Evolutionary conservation across 129 eudicot species (phyloP), one percentile per base, ranked within the genome.

Genomic region (Artemisia tridentata): DNA sequence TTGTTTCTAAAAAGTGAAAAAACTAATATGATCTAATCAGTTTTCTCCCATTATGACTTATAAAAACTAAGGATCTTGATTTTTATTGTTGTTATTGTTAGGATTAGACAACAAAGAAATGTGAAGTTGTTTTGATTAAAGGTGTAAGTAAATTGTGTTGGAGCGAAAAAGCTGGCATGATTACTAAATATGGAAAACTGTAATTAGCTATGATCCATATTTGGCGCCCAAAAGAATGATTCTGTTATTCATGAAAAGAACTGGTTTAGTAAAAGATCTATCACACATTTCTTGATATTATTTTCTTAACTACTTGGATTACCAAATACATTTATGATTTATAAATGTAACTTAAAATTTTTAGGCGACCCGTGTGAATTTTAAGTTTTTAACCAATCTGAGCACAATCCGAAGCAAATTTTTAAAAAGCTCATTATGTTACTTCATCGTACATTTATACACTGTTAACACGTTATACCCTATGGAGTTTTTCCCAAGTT

Each of bases 71-170:
- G 45, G 25, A 65, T n/a, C 48, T 66, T 65, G 64, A 13, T 65
- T 63, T 48, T 51, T 74, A 54, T 21, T 55, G 14, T 75, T 67
- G 18, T 75, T 67, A 38, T 7, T 38, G 45, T 38, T 8, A 38
- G 3, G 50, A 5, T 63, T 12, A 11, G 73, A 57, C 41, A 14
- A 25, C 31, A 23, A 75, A 59, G 61, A 68, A 48, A 47, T 31
- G 60, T 55, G 23, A 48, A 7, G 10, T 9, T 5, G 11, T 58
- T 54, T 18, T 46, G 68, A 45, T 66, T 57, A 51, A 68, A 57
- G 45, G 74, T 63, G 74, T 48, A 38, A 68, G 74, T 48, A 38
- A 68, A 16, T 47, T 62, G 80, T 76, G 80, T 68, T 49, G 70
- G 75, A 60, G 63, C 54, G 71, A 11, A 61, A 63, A 76, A 68